Evolutionary conservation across 2,329 filamentous ascomycete genomes (phyloP).

Genomic region (Emericellopsis cladophorae): DNA sequence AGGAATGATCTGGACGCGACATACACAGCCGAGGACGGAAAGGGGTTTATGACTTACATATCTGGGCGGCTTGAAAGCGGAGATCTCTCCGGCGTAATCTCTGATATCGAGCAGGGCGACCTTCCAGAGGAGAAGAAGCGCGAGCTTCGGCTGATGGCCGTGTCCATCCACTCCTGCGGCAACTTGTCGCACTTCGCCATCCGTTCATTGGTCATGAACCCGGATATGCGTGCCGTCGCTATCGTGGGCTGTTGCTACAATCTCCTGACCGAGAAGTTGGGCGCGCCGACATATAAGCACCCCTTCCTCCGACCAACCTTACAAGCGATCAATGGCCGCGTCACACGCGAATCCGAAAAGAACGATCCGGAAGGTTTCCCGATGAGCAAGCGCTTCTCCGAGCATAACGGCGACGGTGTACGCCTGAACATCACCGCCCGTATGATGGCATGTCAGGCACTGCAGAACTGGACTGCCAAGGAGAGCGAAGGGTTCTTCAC

Average conservation of each 20-base stretch:
- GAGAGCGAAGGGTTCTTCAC: conserved; percentile 86
- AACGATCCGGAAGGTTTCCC: conserved; percentile 87
- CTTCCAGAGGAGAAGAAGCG: conserved; percentile 10
- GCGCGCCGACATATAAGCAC: conserved; percentile 76
- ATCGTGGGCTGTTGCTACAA: conserved; percentile 99
- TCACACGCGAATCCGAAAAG: conserved; percentile 54
- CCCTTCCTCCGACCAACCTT: conserved; percentile 60
- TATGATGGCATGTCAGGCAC: conserved; percentile 97
- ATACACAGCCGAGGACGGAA: conserved; percentile 46
- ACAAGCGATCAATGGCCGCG: conserved; percentile 54
- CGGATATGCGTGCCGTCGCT: conserved; percentile 75
- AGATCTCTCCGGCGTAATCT: conserved; percentile 55
- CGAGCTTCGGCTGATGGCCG: conserved; percentile 58
- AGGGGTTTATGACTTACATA: conserved; percentile 65
- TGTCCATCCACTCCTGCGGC: conserved; percentile 94
- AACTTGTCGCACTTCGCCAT: conserved; percentile 95
- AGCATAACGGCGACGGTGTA: conserved; percentile 49
- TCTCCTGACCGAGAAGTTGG: conserved; percentile 78
- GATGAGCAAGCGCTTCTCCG: conserved; percentile 63
- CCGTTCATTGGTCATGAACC: conserved; percentile 73
- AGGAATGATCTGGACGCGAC: conserved; percentile 32
- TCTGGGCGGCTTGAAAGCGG: conserved; percentile 63
- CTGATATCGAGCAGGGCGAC: conserved; percentile 33
- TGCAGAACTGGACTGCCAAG: conserved; percentile 72
- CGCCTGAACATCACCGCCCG: conserved; percentile 89